Conservation (phyloP, 192 early-diverging fungal species). For the Coemansia sp. region DNA sequence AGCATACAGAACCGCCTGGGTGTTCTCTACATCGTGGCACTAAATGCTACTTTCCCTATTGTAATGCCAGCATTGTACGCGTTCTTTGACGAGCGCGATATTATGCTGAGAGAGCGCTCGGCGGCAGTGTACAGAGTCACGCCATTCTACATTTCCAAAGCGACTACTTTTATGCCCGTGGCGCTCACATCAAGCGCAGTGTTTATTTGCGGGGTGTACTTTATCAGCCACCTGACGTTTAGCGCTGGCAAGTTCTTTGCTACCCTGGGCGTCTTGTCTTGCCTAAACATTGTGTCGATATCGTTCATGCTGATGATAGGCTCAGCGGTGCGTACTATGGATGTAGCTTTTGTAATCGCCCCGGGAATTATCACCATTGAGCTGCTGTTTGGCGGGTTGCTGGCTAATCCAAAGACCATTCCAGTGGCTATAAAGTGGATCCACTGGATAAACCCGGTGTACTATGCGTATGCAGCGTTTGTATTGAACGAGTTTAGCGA, state of each 20-base stretch:
- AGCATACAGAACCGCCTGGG: conserved; percentile 55
- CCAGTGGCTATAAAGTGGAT: conserved; percentile 51
- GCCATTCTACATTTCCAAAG: conserved; percentile 63
- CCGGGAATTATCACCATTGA: conserved; percentile 43
- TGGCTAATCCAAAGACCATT: conserved; percentile 44
- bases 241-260: conserved; percentile 39
- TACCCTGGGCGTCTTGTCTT: conserved; percentile 32
- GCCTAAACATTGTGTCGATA: conserved; percentile 43
- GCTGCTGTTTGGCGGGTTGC: conserved; percentile 53
- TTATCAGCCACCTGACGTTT: conserved; percentile 44
- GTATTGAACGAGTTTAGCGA: conserved; percentile 49
- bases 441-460: conserved; percentile 50
- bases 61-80: conserved; percentile 56
- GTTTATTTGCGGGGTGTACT: conserved; percentile 41
- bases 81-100: conserved; percentile 51
- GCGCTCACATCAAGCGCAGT: conserved; percentile 33
- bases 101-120: conserved; percentile 64
- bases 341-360: conserved; percentile 45
- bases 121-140: conserved; percentile 61
- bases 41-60: conserved; percentile 59
- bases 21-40: conserved; percentile 43
- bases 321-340: conserved; percentile 29
- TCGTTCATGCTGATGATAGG: conserved; percentile 50
- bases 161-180: conserved; percentile 53
- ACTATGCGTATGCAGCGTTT: conserved; percentile 49